phyloP scores from a whole-genome alignment of 2,329 filamentous ascomycete genomes.

The Fusarium sp. region DNA sequence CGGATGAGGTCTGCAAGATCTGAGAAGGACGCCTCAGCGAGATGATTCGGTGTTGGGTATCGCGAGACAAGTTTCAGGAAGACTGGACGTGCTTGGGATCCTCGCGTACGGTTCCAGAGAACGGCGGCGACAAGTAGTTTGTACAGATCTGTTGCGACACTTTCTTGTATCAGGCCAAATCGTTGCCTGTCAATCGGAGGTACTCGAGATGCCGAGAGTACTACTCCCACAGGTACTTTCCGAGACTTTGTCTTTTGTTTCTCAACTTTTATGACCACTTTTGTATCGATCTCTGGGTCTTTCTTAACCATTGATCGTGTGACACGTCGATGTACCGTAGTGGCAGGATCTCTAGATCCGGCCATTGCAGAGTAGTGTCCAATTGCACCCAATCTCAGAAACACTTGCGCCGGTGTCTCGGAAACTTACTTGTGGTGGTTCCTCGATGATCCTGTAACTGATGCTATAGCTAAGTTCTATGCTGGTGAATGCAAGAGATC shows the following conservation, averaged over 20 bases:
- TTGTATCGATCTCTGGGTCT: neutral
- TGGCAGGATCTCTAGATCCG: neutral
- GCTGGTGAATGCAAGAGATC: too few species aligned
- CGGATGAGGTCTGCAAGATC: slow-evolving; percentile 30
- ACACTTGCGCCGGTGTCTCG: too few species aligned
- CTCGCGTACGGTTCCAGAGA: slow-evolving; percentile 35
- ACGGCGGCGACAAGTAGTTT: slow-evolving; percentile 29
- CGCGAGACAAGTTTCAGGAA: neutral
- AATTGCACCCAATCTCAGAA: too few species aligned
- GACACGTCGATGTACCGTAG: neutral
- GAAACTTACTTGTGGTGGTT: too few species aligned
- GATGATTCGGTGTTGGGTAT: slow-evolving; percentile 12
- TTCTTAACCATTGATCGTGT: slow-evolving; percentile 28
- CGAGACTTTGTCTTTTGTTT: neutral
- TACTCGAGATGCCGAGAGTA: slow-evolving; percentile 10
- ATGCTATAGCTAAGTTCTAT: too few species aligned
- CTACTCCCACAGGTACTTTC: neutral
- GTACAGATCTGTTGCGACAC: slow-evolving; percentile 24
- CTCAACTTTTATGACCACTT: neutral
- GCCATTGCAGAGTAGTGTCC: neutral
- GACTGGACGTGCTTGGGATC: slow-evolving; percentile 23
- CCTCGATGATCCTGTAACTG: too few species aligned
- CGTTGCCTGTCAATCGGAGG: neutral
- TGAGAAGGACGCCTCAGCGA: slow-evolving; percentile 3
- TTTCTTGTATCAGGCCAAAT: slow-evolving; percentile 39